These are phyloP conservation scores for Pezicula radicicola DNA, from an alignment of 2,329 filamentous ascomycete genomes.

Conservation along the genomic window DNA sequence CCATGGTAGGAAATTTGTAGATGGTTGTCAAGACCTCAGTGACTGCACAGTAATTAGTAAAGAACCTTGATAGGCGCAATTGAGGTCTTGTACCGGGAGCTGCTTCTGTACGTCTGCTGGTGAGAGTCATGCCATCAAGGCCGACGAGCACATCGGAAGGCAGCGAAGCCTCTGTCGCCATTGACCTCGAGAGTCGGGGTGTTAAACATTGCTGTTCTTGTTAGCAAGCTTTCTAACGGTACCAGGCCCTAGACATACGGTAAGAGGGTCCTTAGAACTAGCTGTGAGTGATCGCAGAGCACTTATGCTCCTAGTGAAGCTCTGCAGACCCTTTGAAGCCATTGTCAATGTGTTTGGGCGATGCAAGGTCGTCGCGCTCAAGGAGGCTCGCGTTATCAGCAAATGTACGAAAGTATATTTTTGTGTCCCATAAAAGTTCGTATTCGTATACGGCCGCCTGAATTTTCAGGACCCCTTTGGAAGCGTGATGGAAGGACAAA, in stretches of 20 bases:
- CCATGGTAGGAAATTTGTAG: conserved; percentile 85
- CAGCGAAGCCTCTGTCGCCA: conserved; percentile 43
- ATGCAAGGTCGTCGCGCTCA: conserved; percentile 11
- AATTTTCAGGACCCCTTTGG: conserved; percentile 2
- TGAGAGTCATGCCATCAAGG: conserved; percentile 10
- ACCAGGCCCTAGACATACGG: conserved; percentile 23
- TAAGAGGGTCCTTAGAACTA: conserved; percentile 33
- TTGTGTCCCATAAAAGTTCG: conserved; percentile 7
- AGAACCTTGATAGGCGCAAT: neutral
- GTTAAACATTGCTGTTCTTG: conserved; percentile 40
- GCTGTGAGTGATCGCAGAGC: conserved; percentile 18
- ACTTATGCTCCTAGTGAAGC: conserved; percentile 24
- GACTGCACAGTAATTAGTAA: conserved; percentile 33
- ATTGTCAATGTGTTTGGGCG: conserved; percentile 18
- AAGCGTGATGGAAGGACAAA: conserved; percentile 13
- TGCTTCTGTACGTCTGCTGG: conserved; percentile 5
- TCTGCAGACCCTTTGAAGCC: conserved; percentile 28
- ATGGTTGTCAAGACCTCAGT: conserved; percentile 77
- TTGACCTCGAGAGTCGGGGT: conserved; percentile 37
- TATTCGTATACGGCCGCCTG: neutral
- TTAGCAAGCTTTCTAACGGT: conserved; percentile 8
- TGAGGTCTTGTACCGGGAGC: neutral
- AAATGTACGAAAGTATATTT: conserved; percentile 13
- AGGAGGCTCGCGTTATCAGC: conserved; percentile 7
- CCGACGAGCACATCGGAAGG: conserved; percentile 16